Evolutionary conservation across 352 stramenopile species (phyloP), one percentile per base, ranked within the genome.

Genomic region (Pythium chondricola): DNA sequence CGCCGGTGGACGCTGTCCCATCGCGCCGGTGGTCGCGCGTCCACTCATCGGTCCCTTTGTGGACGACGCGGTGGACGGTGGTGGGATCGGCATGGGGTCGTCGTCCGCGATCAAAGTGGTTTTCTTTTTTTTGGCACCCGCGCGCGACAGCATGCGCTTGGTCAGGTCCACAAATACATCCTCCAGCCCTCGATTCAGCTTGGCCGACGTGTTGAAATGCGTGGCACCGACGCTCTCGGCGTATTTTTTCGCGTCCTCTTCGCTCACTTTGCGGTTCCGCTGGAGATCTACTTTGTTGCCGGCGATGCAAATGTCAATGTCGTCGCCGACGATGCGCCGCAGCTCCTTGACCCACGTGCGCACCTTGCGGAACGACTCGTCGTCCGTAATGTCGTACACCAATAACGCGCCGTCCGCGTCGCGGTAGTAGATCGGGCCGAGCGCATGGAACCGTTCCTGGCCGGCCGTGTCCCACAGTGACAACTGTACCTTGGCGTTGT

Each of bases 221-320:
- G 71, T 73, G 30, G 89, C 89, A 21, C 84, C 82, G 18, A 96
- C 83, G 13, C 76, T 93, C 42, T 83, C 78, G 11, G 88, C 87
- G 61, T 95, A 97, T 39, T 71, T 63, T 27, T 71, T 62, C 14
- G 86, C 90, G 14, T 96, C 89, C 20, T 87, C 73, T 47, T 94
- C 76, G 33, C 70, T 69, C 21, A 97, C 90, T 51, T 93, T 90
- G 18, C 89, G 78, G 51, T 85, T 88, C 30, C 82, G 82, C 56
- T 96, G 85, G 30, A 97, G 61, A 60, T 97, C 91, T 45, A 71
- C 72, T 56, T 97, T 97, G 64, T 97, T 97, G 33, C 89, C 91
- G 13, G 86, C 88, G 60, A 97, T 97, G 29, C 67, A 80, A 43
- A 97, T 96, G 32, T 81, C 70, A 46, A 97, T 97, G 43, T 96